Base-by-base conservation (phyloP, 768 basidiomycete species). In the Psilocybe sp. region DNA sequence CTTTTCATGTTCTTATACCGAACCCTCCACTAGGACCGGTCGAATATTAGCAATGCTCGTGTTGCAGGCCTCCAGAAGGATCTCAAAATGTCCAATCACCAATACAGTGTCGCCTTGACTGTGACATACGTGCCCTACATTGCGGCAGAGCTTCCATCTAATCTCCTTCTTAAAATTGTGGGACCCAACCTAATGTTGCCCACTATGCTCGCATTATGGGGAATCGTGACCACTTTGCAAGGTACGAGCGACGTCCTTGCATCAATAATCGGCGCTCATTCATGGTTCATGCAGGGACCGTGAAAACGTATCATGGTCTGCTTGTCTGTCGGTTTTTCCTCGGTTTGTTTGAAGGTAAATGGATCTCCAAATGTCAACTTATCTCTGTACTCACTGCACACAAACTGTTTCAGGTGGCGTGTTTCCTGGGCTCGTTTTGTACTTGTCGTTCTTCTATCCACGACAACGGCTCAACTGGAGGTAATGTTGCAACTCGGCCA, bases 131-230 rank as follows among this genome's bases (percentile, higher is more conserved):
- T 78, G 1, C 80, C 81, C 0, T 84, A 83, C 45, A 81, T 83
- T 46, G 61, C 66, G 4, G 76, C 80, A 6, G 84, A 85, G 54
- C 64, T 86, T 14, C 84, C 84, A 6, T 80, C 82, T 1, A 84
- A 84, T 59, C 63, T 85, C 31, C 67, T 50, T 42, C 9, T 62
- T 18, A 63, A 74, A 69, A 58, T 75, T 40, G 78, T 83, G 2
- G 81, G 85, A 1, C 76, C 83, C n/a, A 73, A 80, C 49, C 65
- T 79, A 41, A 73, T 85, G 60, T 53, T 80, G 43, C 86, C 87
- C 0, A 64, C 78, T 1, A 80, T 87, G 76, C 64, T 87, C 42
- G 74, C 78, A 0, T 56, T 80, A 1, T 89, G 87, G 86, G 87
- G 87, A n/a, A 41, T 86, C n/a, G 75, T 82, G 12, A 74, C 78